Percentiles rank a stretch among this genome's conserved stretches.
Conservation (phyloP, 2,329 filamentous ascomycete genomes). For the Plectosphaerella sp. region DNA sequence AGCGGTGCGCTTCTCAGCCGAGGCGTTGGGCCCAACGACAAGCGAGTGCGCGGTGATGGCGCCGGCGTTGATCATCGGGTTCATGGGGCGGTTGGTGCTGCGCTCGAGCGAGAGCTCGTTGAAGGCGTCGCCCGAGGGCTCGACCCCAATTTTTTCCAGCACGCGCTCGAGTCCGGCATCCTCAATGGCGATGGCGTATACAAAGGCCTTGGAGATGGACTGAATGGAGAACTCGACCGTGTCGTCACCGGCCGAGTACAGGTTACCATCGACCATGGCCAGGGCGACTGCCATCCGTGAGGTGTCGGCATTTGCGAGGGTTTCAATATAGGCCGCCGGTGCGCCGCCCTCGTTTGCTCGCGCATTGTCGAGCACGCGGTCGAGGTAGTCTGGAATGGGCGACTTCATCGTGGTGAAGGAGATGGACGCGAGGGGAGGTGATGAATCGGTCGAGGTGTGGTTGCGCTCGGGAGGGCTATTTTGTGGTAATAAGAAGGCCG, state of each 20-base stretch:
- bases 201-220: slow-evolving; percentile 35
- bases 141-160: slow-evolving; percentile 32
- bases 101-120: slow-evolving; percentile 26
- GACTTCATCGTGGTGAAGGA: slow-evolving; percentile 21
- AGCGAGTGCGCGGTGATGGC: slow-evolving; percentile 28
- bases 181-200: slow-evolving; percentile 34
- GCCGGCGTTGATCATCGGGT: slow-evolving; percentile 30
- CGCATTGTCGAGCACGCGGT: slow-evolving; percentile 23
- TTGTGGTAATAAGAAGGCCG: no score
- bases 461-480: no score
- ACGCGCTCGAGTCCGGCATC: slow-evolving; percentile 28
- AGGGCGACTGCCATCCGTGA: slow-evolving; percentile 31
- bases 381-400: slow-evolving; percentile 28
- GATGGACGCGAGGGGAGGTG: neutral
- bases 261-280: slow-evolving; percentile 32
- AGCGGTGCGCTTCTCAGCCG: slow-evolving; percentile 25
- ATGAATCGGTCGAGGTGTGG: no score
- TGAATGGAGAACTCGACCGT: slow-evolving; percentile 34
- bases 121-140: slow-evolving; percentile 33
- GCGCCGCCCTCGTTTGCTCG: slow-evolving; percentile 22
- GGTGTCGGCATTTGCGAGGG: slow-evolving; percentile 30
- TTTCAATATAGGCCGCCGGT: slow-evolving; percentile 31
- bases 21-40: slow-evolving; percentile 21
- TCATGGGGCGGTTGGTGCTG: slow-evolving; percentile 25
- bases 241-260: slow-evolving; percentile 34